Evolutionary conservation across 2,329 filamentous ascomycete genomes (phyloP), one percentile per base, ranked within the genome.

Genomic region (Lasiodiplodia gonubiensis): DNA sequence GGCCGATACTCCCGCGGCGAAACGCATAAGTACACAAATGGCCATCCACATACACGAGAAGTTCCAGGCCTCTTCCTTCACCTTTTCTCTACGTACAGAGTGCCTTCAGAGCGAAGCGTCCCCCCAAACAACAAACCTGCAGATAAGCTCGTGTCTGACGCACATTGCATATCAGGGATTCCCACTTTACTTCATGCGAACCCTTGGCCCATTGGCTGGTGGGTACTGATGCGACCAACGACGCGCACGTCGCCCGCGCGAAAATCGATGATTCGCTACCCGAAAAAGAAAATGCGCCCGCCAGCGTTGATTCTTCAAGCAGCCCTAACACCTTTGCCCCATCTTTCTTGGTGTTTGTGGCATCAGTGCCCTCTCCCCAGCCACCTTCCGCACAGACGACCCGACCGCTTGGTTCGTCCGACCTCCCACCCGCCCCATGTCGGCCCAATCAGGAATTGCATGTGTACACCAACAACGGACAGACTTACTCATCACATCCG

Each of bases 61-160:
- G 59, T 23, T 63, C 59, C 59, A 63, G 57, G 18, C 55, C 30
- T 27, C 2, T 16, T 8, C 35, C 8, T 42, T 21, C 35, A 5
- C 16, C 14, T 46, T 14, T n/a, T 27, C n/a, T 18, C 7, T 23
- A 6, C 16, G 7, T n/a, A 18, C 37, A 4, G 4, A 6, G 37
- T 61, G 57, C 39, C 18, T 8, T 54, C 27, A 30, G 18, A 35
- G 53, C n/a, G 23, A 33, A n/a, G 23, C n/a, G n/a, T n/a, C n/a
- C n/a, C n/a, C n/a, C n/a, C n/a, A n/a, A 16, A 51, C n/a, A 51
- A 35, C 35, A 37, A 14, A 21, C 18, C 59, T 48, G 59, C 59
- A 63, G 25, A 63, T 63, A 63, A 63, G 59, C 59, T 51, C 59
- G 39, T 61, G 59, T 63, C 59, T 51, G 21, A 63, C 59, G 42